A percentile compares a stretch with the other conserved stretches of the same genome.
phyloP scores from a whole-genome alignment of 1,284 basidiomycete genomes.

The Cryptococcus sp. region DNA sequence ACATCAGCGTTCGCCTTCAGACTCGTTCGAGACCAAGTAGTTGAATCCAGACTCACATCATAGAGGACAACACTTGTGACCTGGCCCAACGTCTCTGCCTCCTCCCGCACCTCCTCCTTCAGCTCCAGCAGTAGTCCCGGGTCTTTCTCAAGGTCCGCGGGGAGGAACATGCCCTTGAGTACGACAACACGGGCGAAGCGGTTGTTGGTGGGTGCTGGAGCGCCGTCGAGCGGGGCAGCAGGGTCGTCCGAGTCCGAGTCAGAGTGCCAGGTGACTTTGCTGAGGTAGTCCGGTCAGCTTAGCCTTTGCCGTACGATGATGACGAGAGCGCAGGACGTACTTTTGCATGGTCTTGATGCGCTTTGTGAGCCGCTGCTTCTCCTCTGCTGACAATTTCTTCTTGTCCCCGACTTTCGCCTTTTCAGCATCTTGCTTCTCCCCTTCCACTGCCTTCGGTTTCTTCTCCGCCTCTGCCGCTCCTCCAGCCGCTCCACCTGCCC shows the following conservation, averaged over 20 bases:
- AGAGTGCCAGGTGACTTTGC: conserved; percentile 48
- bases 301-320: background rate
- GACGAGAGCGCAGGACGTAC: conserved; percentile 53
- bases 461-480: conserved; percentile 55
- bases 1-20: conserved; percentile 1
- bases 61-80: conserved; percentile 96
- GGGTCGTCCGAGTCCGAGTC: conserved; percentile 37
- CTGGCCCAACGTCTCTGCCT: conserved; percentile 84
- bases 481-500: conserved; percentile 32
- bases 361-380: conserved; percentile 74
- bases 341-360: conserved; percentile 85
- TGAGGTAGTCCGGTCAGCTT: conserved; percentile 10
- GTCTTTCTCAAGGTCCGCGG: conserved; percentile 82
- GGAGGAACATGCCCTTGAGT: conserved; percentile 90
- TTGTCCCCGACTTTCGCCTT: conserved; percentile 59
- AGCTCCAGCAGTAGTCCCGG: conserved; percentile 82
- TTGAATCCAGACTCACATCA: conserved; percentile 80
- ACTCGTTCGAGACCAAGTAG: background rate
- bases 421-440: conserved; percentile 61
- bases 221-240: conserved; percentile 29
- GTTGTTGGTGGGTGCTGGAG: conserved; percentile 44
- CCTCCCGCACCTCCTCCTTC: conserved; percentile 93
- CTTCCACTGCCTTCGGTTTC: conserved; percentile 59
- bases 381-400: conserved; percentile 62
- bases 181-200: conserved; percentile 78